Conservation (phyloP, 2,329 filamentous ascomycete species). For the Teratosphaeria epicoccoides region DNA sequence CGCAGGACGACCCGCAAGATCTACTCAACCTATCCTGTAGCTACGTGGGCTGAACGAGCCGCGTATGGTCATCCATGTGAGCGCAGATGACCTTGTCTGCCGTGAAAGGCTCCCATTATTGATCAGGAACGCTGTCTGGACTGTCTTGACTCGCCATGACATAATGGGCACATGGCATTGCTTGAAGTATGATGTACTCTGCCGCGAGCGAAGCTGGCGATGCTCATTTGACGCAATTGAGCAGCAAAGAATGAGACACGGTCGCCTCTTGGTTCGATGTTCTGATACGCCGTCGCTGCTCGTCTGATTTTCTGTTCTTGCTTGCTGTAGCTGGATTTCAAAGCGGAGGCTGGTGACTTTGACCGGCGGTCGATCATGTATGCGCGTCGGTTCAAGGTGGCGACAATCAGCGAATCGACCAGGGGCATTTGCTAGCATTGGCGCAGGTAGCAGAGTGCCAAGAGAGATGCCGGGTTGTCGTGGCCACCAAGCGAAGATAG, state of each 20-base stretch:
- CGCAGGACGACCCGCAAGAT: neutral
- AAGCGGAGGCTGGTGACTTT: neutral
- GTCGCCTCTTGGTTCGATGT: neutral
- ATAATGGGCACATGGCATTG: neutral
- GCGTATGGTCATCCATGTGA: neutral
- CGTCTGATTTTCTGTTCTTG: neutral
- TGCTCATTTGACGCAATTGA: neutral
- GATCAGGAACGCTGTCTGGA: neutral
- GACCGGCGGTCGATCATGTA: neutral
- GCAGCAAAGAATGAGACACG: neutral
- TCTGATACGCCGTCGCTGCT: neutral
- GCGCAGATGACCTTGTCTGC: neutral
- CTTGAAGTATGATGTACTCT: neutral
- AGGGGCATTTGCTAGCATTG: neutral
- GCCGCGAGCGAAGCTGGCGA: neutral
- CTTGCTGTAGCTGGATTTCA: neutral
- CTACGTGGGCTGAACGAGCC: neutral
- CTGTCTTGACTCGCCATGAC: neutral
- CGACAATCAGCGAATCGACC: neutral
- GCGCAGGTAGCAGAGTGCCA: neutral
- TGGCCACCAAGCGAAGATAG: conserved; percentile 12
- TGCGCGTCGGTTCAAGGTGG: neutral
- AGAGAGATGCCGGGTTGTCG: neutral
- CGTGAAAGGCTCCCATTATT: neutral
- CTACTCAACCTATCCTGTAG: neutral